phyloP scores from a whole-genome alignment of 352 stramenopile species.

The Globisporangium emineosum region DNA sequence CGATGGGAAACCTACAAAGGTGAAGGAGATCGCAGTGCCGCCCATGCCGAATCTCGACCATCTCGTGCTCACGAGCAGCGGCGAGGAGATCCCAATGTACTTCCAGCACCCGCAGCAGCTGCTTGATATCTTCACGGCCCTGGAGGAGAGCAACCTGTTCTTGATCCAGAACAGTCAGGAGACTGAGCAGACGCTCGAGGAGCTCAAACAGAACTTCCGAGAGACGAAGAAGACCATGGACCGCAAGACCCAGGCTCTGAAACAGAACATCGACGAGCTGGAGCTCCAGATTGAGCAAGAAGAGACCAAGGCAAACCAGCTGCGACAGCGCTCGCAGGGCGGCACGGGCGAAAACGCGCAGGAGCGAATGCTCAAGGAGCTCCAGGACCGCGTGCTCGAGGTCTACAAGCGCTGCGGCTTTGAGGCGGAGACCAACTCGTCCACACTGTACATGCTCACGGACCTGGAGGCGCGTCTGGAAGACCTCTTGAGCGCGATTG shows the following conservation, averaged over 20 bases:
- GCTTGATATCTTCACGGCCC: constrained; percentile 90
- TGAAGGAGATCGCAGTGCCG: constrained; percentile 43
- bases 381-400: constrained; percentile 84
- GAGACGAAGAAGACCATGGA: constrained; percentile 90
- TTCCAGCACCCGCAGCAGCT: constrained; percentile 93
- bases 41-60: constrained; percentile 67
- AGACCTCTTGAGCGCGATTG: constrained; percentile 88
- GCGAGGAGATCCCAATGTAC: constrained; percentile 94
- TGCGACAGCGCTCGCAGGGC: constrained; percentile 61
- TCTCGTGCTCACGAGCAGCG: constrained; percentile 69
- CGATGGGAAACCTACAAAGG: constrained; percentile 40
- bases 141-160: constrained; percentile 96
- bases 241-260: constrained; percentile 77
- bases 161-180: constrained; percentile 96
- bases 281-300: constrained; percentile 85
- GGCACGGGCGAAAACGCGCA: constrained; percentile 85
- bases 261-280: constrained; percentile 89
- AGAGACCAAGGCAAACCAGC: constrained; percentile 76
- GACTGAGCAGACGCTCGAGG: constrained; percentile 93
- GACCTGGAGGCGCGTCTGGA: constrained; percentile 90
- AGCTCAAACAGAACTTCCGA: constrained; percentile 92
- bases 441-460: constrained; percentile 92
- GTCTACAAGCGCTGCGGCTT: constrained; percentile 94
- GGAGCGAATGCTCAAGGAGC: constrained; percentile 86
- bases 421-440: constrained; percentile 89